Base-by-base conservation (phyloP, 2,329 filamentous ascomycete genomes). In the Hymenotorrendiella dingleyae region DNA sequence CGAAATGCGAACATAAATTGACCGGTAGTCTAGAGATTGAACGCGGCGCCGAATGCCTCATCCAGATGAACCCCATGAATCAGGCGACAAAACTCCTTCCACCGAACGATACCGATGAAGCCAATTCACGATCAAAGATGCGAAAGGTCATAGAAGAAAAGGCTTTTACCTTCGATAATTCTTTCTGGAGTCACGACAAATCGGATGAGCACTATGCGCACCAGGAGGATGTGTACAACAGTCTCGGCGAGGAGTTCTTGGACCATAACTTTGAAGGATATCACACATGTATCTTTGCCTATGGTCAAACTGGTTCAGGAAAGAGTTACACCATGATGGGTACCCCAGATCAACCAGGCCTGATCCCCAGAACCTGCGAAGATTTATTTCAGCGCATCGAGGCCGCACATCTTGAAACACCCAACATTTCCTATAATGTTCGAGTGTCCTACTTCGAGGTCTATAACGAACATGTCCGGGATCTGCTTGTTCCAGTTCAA, bases 281-380 rank as follows among this genome's bases (percentile, higher is more conserved):
- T 69, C 91, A 98, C 67, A 98, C 93, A 0, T 98, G 93, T 65
- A 98, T 98, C 55, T 97, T 98, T 62, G 93, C 93, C 47, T 97
- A 98, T 60, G 93, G 93, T 9, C 93, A 98, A 70, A 98, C 93
- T 0, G 93, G 93, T 19, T 94, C 90, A 1, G 93, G 93, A 39
- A 98, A 98, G 71, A 94, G 87, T 62, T 98, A 97, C 67, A 96
- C 93, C 30, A 98, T 85, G 80, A 98, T 98, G 93, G 93, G 93
- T 32, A 82, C 76, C 1, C 73, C 82, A 5, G 85, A 93, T 22
- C 79, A 94, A 54, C 88, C 89, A 0, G 93, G 93, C 4, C 73
- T 98, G 42, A 98, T 98, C 52, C 93, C 93, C 6, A 79, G 90
- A 38, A 98, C 93, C 8, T 98, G 93, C 65, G 84, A 95, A 64